Conservation (phyloP, 306 rosid genomes). For the Begonia peltatifolia region DNA sequence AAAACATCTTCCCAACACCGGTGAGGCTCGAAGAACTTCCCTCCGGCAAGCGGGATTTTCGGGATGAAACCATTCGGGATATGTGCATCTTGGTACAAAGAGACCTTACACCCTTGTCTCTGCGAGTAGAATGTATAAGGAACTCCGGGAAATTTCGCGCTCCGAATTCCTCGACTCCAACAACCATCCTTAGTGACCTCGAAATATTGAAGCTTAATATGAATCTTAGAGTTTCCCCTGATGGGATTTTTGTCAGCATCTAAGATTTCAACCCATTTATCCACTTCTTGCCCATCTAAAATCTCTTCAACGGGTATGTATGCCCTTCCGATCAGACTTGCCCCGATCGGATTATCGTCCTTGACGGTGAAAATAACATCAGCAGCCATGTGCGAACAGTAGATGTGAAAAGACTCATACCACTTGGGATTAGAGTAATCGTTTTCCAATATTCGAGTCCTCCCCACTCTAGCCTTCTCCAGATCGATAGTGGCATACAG, state of each 20-base stretch:
- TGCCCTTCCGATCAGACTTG: conserved; percentile 64
- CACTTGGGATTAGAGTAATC: conserved; percentile 48
- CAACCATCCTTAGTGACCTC: conserved; percentile 38
- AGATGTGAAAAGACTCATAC: conserved; percentile 62
- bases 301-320: conserved; percentile 48
- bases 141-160: conserved; percentile 61
- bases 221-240: conserved; percentile 40
- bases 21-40: conserved; percentile 33
- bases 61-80: conserved; percentile 56
- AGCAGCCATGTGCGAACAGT: conserved; percentile 53
- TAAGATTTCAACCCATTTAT: conserved; percentile 49
- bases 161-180: conserved; percentile 44
- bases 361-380: conserved; percentile 51
- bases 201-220: conserved; percentile 51
- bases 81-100: conserved; percentile 70
- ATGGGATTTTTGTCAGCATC: conserved; percentile 39
- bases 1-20: conserved; percentile 73
- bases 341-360: conserved; percentile 66
- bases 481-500: conserved; percentile 61
- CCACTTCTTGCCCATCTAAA: conserved; percentile 43
- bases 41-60: conserved; percentile 49
- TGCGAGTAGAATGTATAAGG: conserved; percentile 56
- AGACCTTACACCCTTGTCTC: conserved; percentile 48
- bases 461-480: conserved; percentile 74
- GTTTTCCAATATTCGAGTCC: conserved; percentile 49